A percentile compares a stretch with the other conserved stretches of the same genome.
Conservation (phyloP, 371 early-diverging fungal genomes). For the Apophysomyces trapeziformis region DNA sequence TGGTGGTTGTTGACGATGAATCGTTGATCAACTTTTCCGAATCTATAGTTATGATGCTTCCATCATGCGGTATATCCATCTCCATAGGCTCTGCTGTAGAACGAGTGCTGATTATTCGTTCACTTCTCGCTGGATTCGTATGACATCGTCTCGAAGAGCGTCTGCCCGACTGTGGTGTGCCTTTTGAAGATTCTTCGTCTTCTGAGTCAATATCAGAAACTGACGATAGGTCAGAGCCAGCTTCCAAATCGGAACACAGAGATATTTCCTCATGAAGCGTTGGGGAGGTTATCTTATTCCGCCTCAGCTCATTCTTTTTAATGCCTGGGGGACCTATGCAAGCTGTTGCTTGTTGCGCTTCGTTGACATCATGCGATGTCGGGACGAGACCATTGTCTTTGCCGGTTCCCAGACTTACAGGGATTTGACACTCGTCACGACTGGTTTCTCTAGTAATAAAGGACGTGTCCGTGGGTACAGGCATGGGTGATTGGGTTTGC, state of each 20-base stretch:
- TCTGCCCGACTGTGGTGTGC: neutral
- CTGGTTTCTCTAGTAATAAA: neutral
- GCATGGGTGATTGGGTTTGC: neutral
- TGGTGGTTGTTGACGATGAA: neutral
- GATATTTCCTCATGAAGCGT: neutral
- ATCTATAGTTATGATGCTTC: neutral
- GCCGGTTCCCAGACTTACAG: neutral
- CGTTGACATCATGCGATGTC: neutral
- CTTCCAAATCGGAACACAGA: constrained; percentile 3
- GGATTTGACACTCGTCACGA: neutral
- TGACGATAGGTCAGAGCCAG: constrained; percentile 3
- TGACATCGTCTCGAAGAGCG: neutral
- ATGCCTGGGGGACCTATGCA: neutral
- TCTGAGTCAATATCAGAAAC: constrained; percentile 6
- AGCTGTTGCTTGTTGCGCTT: neutral
- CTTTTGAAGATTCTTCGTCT: neutral
- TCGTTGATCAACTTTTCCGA: neutral
- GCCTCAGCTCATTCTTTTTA: neutral
- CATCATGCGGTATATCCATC: neutral
- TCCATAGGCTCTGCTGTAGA: neutral
- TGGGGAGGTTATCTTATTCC: neutral
- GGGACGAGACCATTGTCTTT: neutral
- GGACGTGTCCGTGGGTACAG: neutral
- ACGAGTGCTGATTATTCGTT: neutral
- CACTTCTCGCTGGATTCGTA: neutral